A percentile compares a stretch with the other conserved stretches of the same genome.
Evolutionary conservation across 108 stramenopile species (phyloP).

Genomic region (Nitzschia sp.): DNA sequence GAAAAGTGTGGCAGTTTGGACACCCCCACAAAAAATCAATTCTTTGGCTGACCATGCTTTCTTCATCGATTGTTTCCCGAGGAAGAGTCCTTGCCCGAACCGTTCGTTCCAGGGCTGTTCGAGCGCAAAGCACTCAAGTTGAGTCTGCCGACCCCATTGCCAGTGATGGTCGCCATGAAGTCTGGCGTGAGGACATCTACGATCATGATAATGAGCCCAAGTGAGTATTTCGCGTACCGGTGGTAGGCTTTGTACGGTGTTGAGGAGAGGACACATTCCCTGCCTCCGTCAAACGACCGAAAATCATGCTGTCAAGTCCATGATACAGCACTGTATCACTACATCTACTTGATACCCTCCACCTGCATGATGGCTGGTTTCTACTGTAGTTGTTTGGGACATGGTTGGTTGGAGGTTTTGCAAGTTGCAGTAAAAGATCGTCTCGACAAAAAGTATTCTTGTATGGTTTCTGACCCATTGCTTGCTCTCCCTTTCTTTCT

Average conservation of each 20-base stretch:
- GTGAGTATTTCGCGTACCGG: slow-evolving; percentile 44
- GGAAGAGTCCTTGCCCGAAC: slow-evolving; percentile 1
- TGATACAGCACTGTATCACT: no score
- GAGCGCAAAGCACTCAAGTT: slow-evolving; percentile 40
- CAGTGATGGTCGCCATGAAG: slow-evolving; percentile 83
- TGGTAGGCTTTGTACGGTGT: slow-evolving; percentile 3
- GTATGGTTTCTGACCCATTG: no score
- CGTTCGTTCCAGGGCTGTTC: slow-evolving; percentile 19
- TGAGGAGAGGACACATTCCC: neutral
- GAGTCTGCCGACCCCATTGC: slow-evolving; percentile 65
- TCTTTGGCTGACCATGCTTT: slow-evolving; percentile 8
- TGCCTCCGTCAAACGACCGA: no score
- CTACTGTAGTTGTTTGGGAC: no score
- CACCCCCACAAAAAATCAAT: neutral
- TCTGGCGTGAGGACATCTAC: slow-evolving; percentile 86
- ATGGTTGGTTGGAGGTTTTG: no score
- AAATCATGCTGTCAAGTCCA: no score
- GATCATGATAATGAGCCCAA: slow-evolving; percentile 93
- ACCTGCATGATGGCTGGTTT: no score
- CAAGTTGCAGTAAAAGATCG: no score
- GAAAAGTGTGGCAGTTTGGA: no score
- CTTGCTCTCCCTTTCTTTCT: no score
- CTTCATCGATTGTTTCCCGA: neutral
- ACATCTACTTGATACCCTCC: no score
- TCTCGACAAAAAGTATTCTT: no score